Evolutionary conservation across 148 eudicot genomes (phyloP), one percentile per base, ranked within the genome.

Genomic region (Fagopyrum tataricum): DNA sequence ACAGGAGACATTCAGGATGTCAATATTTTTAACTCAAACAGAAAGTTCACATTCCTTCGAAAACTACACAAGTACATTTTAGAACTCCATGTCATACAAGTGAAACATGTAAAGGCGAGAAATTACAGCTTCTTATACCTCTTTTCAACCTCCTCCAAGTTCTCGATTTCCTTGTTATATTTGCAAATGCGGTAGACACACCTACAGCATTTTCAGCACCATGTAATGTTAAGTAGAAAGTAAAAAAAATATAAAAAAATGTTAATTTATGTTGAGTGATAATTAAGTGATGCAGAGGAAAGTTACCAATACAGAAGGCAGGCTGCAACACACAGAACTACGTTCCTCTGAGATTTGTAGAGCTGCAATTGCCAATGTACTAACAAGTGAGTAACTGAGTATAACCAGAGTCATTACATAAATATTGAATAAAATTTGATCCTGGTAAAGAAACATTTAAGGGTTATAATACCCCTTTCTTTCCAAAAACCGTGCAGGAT

Each of bases 91-190:
- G 24, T 21, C 61, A 18, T 18, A 24, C 18, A 51, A 51, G 56
- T 15, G n/a, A 20, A 53, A 23, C 59, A 9, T 9, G 9, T n/a
- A 53, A 23, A 10, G 39, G 4, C 0, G 41, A 13, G 9, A 69
- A 43, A 21, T 69, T 95, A 95, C 81, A 90, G 84, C 76, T 88
- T 84, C 89, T 91, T 95, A 85, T 80, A 81, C 80, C 97, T 84
- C 97, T 95, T 91, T 77, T 95, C 98, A 59, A 87, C 87, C 80
- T 95, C 96, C 81, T 95, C 98, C 96, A 91, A 76, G 77, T 83
- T 85, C 56, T 90, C 83, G 41, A 95, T 79, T 67, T 95, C 97
- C 82, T 84, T 91, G 85, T 87, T 43, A 55, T 84, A 91, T 81
- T 88, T 90, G 83, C 93, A 91, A 43, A 90, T 80, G 31, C 97